Base-by-base conservation (phyloP, 768 basidiomycete species). In the Macrolepiota fuliginosa region DNA sequence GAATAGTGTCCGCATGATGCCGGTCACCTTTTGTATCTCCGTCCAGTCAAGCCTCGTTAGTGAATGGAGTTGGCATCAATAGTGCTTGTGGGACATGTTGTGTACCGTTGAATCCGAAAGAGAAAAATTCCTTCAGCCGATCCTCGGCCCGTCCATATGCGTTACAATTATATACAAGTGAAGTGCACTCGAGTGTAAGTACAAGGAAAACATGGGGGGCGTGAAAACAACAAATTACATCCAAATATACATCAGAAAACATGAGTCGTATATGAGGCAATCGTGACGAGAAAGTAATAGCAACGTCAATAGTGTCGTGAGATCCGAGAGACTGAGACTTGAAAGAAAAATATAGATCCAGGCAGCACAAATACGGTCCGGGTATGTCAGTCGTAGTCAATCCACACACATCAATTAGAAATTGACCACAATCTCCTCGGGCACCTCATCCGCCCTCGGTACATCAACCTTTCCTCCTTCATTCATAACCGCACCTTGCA, bases 391-490 rank as follows among this genome's bases (percentile, higher is more conserved):
- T 15, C 51, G n/a, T n/a, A 53, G 10, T 29, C 35, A 24, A 4
- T n/a, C 36, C 22, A 22, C 24, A 24, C 24, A 24, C 45, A 17
- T 2, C 12, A 24, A 61, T 27, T 13, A 27, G 35, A 32, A 32
- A 32, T 22, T 55, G 7, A 19, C 54, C 35, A 40, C 46, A 55
- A 55, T 49, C 7, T 39, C 60, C 42, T 54, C 53, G 13, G 60
- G 25, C 22, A 74, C 67, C 64, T 74, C 56, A 68, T 76, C 76
- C 11, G 76, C 65, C 7, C 73, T 74, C 12, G 50, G 47, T 32
- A 77, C 71, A 62, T 76, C 76, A 57, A 79, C 76, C 68, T 78
- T 77, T 17, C 75, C 73, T 63, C 68, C 68, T 61, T 57, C 70
- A 63, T 74, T 64, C 72, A 74, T 72, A n/a, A 62, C 63, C 63